Conservation (phyloP, 306 rosid species). For the Castanopsis chinensis region DNA sequence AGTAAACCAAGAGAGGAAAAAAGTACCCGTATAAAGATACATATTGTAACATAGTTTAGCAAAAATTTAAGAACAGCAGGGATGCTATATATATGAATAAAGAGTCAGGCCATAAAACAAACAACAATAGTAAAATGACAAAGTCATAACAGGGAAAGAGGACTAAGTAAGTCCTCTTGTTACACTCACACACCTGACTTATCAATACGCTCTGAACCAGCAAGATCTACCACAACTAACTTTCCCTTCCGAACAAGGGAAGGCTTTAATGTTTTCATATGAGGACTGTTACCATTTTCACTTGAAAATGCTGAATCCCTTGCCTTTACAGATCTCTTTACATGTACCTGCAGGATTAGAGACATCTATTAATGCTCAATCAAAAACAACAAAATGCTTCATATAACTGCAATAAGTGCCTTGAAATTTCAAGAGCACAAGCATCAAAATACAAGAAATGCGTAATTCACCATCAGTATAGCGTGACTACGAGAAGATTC, state of each 20-base stretch:
- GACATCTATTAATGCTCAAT: slow-evolving; percentile 22
- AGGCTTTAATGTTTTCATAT: slow-evolving; percentile 68
- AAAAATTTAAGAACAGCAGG: not conserved
- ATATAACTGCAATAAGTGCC: slow-evolving; percentile 15
- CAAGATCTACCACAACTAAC: slow-evolving; percentile 95
- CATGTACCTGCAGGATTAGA: slow-evolving; percentile 63
- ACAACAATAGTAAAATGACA: slow-evolving; percentile 12
- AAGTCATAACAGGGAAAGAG: not conserved
- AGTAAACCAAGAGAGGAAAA: not conserved
- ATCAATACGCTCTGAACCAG: slow-evolving; percentile 97
- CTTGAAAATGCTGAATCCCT: slow-evolving; percentile 63
- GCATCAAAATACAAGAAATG: slow-evolving; percentile 18
- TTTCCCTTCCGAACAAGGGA: slow-evolving; percentile 83
- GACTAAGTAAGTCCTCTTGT: not conserved
- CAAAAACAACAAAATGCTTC: slow-evolving; percentile 15
- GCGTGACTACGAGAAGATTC: slow-evolving; percentile 99
- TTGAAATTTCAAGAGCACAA: slow-evolving; percentile 26
- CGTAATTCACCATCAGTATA: slow-evolving; percentile 73
- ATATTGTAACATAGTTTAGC: not conserved
- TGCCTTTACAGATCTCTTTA: slow-evolving; percentile 75
- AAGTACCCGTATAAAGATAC: not conserved
- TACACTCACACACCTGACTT: slow-evolving; percentile 75
- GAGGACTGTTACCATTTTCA: slow-evolving; percentile 64
- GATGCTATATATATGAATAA: not conserved
- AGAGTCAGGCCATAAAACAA: slow-evolving; percentile 12